A percentile compares a stretch with the other conserved stretches of the same genome.
phyloP scores from a whole-genome alignment of 2,329 filamentous ascomycete species.

The Penicillium griseofulvum region DNA sequence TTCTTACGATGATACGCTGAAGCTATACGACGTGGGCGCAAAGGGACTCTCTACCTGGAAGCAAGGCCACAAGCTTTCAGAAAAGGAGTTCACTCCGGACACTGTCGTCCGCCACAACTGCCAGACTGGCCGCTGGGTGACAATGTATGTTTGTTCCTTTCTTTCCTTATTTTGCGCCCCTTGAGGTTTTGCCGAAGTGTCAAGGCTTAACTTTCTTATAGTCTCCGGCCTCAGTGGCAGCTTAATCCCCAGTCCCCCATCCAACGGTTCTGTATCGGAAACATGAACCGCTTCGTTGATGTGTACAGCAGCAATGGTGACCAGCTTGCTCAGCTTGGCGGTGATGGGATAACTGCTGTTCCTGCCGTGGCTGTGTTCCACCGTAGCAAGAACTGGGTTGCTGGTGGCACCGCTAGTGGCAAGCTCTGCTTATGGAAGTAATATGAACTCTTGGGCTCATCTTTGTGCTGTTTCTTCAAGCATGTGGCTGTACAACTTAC shows the following conservation, averaged over 20 bases:
- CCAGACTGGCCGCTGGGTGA: slow-evolving; percentile 93
- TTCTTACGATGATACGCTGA: slow-evolving; percentile 92
- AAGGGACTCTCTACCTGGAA: slow-evolving; percentile 60
- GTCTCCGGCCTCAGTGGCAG: slow-evolving; percentile 86
- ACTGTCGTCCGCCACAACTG: slow-evolving; percentile 81
- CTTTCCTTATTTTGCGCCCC: not conserved
- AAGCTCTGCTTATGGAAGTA: slow-evolving; percentile 90
- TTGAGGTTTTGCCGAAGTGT: not conserved
- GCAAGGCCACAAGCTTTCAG: slow-evolving; percentile 56
- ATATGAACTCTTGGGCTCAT: not conserved
- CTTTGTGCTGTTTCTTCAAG: not conserved
- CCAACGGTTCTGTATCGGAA: slow-evolving; percentile 87
- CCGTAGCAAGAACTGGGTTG: slow-evolving; percentile 83
- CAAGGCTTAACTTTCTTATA: slow-evolving; percentile 27
- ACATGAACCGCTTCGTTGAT: slow-evolving; percentile 97
- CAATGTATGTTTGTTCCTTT: slow-evolving; percentile 55
- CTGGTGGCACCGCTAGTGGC: slow-evolving; percentile 84
- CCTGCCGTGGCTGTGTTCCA: slow-evolving; percentile 92
- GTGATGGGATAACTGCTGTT: slow-evolving; percentile 89
- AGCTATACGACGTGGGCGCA: slow-evolving; percentile 75
- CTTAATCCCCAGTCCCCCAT: slow-evolving; percentile 71
- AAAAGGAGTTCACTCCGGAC: slow-evolving; percentile 65
- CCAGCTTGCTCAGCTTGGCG: slow-evolving; percentile 83
- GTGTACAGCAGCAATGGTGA: slow-evolving; percentile 78
- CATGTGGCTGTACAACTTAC: not conserved